phyloP scores from a whole-genome alignment of 2,329 filamentous ascomycete species.

The Trichoderma sp. region DNA sequence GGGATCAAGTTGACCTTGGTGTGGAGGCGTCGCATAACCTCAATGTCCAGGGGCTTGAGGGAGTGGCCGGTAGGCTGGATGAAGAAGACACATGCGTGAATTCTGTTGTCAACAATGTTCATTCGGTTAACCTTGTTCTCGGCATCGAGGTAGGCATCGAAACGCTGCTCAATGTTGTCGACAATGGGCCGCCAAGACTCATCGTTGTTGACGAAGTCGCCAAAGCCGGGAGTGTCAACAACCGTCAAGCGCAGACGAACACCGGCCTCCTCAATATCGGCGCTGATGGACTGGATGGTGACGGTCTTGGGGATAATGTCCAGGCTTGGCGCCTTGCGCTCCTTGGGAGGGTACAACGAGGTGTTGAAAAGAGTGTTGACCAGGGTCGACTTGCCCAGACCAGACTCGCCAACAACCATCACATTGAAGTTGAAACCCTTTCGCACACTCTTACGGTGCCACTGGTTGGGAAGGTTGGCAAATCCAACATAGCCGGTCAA shows the following conservation, averaged over 20 bases:
- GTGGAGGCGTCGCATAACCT: conserved; percentile 98
- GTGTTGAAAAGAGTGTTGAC: conserved; percentile 99
- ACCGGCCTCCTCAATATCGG: conserved; percentile 97
- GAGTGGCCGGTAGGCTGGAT: conserved; percentile 98
- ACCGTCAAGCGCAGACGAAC: conserved; percentile 94
- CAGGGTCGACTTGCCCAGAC: conserved; percentile 96
- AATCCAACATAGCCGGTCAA: conserved; percentile 98
- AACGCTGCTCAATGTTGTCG: conserved; percentile 99
- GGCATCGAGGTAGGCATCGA: conserved; percentile 95
- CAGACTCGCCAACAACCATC: conserved; percentile 99
- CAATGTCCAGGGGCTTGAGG: conserved; percentile 95
- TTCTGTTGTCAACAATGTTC: conserved; percentile 99
- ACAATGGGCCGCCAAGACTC: conserved; percentile 99
- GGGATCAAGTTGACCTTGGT: conserved; percentile 99
- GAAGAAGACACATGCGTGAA: conserved; percentile 99
- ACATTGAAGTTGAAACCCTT: conserved; percentile 99
- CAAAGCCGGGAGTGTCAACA: conserved; percentile 96
- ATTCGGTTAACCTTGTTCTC: conserved; percentile 99
- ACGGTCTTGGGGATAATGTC: conserved; percentile 99
- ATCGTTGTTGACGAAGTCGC: conserved; percentile 99
- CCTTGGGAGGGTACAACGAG: conserved; percentile 95
- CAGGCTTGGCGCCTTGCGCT: conserved; percentile 94
- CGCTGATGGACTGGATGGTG: conserved; percentile 89
- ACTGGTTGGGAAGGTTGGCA: conserved; percentile 98
- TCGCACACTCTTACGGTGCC: conserved; percentile 99